Base-by-base conservation (phyloP, 768 basidiomycete species). In the Cantharellus anzutake region DNA sequence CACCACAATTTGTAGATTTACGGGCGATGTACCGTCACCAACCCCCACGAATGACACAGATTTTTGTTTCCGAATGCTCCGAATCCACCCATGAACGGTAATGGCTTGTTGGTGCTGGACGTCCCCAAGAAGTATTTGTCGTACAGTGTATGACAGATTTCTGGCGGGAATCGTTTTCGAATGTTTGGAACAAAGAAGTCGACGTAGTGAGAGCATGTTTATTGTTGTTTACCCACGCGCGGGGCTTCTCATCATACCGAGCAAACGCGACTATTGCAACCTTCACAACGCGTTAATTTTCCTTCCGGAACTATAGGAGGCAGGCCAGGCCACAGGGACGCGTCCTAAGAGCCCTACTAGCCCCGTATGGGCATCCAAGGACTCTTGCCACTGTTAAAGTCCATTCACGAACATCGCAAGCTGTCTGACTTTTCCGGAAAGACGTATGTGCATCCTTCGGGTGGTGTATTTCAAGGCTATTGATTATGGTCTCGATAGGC, bases 341-440 rank as follows among this genome's bases (percentile, higher is more conserved):
- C 20, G 20, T 29, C 20, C 20, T 1, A 29, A 29, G 20, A 29
- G 20, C 20, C 20, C 20, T 29, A 29, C 20, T 29, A 1, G 44
- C 29, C 44, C 11, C 7, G 35, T 4, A 96, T 97, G 94, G 94
- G 94, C 38, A 97, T 98, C 60, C 78, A 82, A 60, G 94, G 94
- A 7, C 77, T 97, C 20, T 72, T 98, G 41, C 87, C 91, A 40
- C 78, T 94, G 35, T 79, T 98, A 63, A 93, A 91, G 75, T 80
- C 88, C 50, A 93, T 96, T 42, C 88, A 93, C 67, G 79, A 77
- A 59, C 79, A 77, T 60, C 79, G 74, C 60, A 83, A 87, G 64
- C 77, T 97, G 59, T 83, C 81, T 2, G 86, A 92, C 60, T 90
- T 84, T 67, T 71, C 79, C 52, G 91, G 88, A 11, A 81, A 91